These are phyloP conservation scores for Monosporozyma aquatica DNA, from an alignment of 805 yeast species.

Conservation along the genomic window DNA sequence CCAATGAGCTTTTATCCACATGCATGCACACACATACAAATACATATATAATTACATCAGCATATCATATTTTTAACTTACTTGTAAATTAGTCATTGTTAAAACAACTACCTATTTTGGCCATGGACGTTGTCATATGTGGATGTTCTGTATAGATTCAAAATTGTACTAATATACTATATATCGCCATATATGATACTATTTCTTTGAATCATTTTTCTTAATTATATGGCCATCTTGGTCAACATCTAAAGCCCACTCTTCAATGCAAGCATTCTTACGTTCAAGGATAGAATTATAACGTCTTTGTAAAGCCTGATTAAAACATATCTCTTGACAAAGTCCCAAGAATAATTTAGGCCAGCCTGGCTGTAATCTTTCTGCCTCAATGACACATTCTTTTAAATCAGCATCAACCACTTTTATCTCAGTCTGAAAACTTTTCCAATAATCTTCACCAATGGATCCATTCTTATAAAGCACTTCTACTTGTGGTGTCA, in stretches of 20 bases:
- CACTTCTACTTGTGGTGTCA: constrained; percentile 55
- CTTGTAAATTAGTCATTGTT: not conserved
- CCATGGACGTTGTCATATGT: no score
- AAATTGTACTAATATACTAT: no score
- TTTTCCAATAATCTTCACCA: constrained; percentile 81
- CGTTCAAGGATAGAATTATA: constrained; percentile 34
- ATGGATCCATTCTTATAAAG: constrained; percentile 82
- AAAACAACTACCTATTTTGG: not conserved
- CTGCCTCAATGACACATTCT: constrained; percentile 69
- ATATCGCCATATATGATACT: not conserved
- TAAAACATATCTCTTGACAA: constrained; percentile 84
- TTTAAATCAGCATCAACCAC: constrained; percentile 73
- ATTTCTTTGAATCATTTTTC: not conserved
- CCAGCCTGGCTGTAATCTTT: constrained; percentile 70
- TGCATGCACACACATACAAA: no score
- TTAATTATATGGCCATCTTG: constrained; percentile 21
- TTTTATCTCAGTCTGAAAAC: constrained; percentile 68
- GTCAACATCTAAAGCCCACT: constrained; percentile 27
- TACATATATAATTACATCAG: no score
- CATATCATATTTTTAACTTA: no score
- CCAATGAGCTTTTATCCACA: no score
- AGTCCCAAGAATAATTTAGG: constrained; percentile 62
- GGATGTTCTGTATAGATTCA: no score
- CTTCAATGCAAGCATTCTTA: constrained; percentile 26
- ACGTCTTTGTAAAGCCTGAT: constrained; percentile 83